These are phyloP conservation scores for Suhomyces bolitotheri DNA, from an alignment of 1,139 yeast genomes.

Conservation along the genomic window DNA sequence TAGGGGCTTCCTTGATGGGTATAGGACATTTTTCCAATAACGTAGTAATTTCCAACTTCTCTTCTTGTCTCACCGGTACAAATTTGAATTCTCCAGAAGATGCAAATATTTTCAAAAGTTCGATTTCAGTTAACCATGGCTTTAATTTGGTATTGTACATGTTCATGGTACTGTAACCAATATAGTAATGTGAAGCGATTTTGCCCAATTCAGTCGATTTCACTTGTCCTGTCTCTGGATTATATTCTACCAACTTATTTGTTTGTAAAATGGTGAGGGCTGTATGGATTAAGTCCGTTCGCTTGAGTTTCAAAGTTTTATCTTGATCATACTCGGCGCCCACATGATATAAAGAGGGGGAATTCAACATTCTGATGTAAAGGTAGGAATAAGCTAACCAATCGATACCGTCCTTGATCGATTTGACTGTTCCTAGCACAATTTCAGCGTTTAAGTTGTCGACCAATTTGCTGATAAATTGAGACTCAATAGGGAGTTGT, in stretches of 20 bases:
- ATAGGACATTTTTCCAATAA: slow-evolving; percentile 78
- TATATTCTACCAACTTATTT: slow-evolving; percentile 60
- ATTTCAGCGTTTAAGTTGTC: slow-evolving; percentile 88
- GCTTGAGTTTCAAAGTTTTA: slow-evolving; percentile 42
- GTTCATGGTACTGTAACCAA: slow-evolving; percentile 68
- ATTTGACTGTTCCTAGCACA: slow-evolving; percentile 65
- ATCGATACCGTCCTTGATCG: slow-evolving; percentile 63
- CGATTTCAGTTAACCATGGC: slow-evolving; percentile 69
- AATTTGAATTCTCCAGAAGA: slow-evolving; percentile 82
- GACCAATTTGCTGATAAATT: slow-evolving; percentile 65
- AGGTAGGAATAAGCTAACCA: slow-evolving; percentile 86
- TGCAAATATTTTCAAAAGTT: slow-evolving; percentile 74
- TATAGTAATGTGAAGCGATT: slow-evolving; percentile 86
- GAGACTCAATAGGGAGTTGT: slow-evolving; percentile 91
- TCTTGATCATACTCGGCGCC: slow-evolving; percentile 57
- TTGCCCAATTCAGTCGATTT: slow-evolving; percentile 75
- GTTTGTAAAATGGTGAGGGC: slow-evolving; percentile 63
- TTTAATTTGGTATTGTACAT: slow-evolving; percentile 61
- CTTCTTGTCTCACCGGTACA: slow-evolving; percentile 86
- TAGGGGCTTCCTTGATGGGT: slow-evolving; percentile 73
- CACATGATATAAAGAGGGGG: slow-evolving; percentile 75
- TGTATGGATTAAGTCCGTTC: slow-evolving; percentile 73
- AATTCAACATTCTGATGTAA: slow-evolving; percentile 72
- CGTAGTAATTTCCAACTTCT: slow-evolving; percentile 71
- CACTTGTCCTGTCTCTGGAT: slow-evolving; percentile 44